These are phyloP conservation scores for Umbilicaria muhlenbergii DNA, from an alignment of 495 filamentous ascomycete genomes.

Conservation along the genomic window DNA sequence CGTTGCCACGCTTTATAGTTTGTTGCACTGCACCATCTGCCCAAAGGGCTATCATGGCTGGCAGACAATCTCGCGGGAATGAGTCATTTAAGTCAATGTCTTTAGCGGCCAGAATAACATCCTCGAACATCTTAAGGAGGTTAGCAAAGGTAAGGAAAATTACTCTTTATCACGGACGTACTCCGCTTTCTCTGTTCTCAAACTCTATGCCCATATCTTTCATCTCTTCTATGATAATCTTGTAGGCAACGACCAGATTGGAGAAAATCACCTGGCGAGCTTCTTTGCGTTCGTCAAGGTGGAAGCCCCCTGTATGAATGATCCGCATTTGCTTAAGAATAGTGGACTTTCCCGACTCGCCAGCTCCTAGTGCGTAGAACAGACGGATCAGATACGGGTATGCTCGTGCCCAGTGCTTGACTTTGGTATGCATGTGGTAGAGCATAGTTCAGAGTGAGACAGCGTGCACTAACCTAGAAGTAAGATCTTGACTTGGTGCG, in stretches of 20 bases:
- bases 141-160: neutral
- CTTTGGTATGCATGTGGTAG: neutral
- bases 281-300: conserved; percentile 77
- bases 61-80: conserved; percentile 50
- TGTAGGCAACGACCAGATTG: conserved; percentile 80
- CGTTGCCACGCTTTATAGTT: conserved; percentile 78
- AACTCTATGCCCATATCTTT: conserved; percentile 65
- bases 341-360: conserved; percentile 95
- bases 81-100: conserved; percentile 67
- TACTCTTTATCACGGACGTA: conserved; percentile 26
- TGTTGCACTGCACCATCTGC: conserved; percentile 66
- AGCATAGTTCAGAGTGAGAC: conserved; percentile 4
- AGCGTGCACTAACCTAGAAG: conserved; percentile 47
- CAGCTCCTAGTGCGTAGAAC: conserved; percentile 50
- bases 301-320: conserved; percentile 89
- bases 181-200: conserved; percentile 62
- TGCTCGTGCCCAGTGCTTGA: neutral
- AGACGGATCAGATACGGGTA: neutral
- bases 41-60: conserved; percentile 79
- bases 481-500: conserved; percentile 69
- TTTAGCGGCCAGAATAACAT: conserved; percentile 16
- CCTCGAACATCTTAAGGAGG: conserved; percentile 7
- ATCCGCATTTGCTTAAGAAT: conserved; percentile 99
- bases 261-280: conserved; percentile 90
- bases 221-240: conserved; percentile 88